A percentile compares a stretch with the other conserved stretches of the same genome.
Evolutionary conservation across 208 protist genomes (phyloP).

Genomic region (Tritrichomonas musculus): DNA sequence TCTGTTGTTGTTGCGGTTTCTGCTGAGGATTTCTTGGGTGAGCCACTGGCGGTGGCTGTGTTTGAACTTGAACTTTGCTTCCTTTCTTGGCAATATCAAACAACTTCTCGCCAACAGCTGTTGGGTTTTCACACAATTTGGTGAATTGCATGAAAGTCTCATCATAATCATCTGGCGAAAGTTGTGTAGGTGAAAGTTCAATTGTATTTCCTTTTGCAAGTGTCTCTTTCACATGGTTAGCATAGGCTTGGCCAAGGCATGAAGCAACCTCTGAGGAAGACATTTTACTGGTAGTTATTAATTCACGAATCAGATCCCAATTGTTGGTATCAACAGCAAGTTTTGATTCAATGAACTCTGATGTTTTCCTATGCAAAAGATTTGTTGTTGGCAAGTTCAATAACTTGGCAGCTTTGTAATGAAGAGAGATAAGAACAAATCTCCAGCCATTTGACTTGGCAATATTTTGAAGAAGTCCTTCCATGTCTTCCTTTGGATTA

Average conservation of each 20-base stretch:
- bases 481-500: neutral
- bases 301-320: neutral
- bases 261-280: neutral
- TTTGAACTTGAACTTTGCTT: neutral
- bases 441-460: neutral
- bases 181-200: too few species aligned
- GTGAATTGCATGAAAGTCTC: neutral
- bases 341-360: constrained; percentile 24
- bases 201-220: too few species aligned
- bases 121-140: neutral
- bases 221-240: neutral
- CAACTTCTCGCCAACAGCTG: neutral
- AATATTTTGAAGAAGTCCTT: neutral
- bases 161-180: neutral
- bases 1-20: too few species aligned
- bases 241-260: neutral
- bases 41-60: too few species aligned
- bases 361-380: neutral
- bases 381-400: neutral
- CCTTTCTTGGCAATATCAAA: neutral
- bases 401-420: neutral
- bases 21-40: too few species aligned
- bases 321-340: neutral
- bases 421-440: neutral
- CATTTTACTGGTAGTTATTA: neutral